A percentile compares a stretch with the other conserved stretches of the same genome.
phyloP scores from a whole-genome alignment of 371 early-diverging fungal genomes.

The Syncephalastrum contaminatum region DNA sequence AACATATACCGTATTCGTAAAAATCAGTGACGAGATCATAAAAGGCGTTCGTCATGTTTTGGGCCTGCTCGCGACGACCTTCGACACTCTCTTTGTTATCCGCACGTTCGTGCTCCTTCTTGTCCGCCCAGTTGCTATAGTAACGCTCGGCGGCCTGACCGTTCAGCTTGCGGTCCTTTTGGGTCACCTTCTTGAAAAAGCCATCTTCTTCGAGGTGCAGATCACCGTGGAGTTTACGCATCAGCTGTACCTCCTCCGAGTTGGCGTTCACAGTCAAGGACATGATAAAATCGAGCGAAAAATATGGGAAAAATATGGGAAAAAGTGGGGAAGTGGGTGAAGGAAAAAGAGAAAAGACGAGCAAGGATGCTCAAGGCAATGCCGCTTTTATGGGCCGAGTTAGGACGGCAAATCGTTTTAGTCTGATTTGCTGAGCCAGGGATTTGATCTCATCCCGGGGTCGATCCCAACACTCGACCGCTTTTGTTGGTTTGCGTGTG shows the following conservation, averaged over 20 bases:
- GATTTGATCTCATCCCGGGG: too few relatives aligned
- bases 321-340: constrained; percentile 1
- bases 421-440: too few relatives aligned
- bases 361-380: neutral
- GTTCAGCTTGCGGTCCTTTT: constrained; percentile 53
- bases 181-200: constrained; percentile 40
- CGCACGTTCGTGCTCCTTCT: constrained; percentile 20
- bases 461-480: too few relatives aligned
- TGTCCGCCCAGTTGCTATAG: constrained; percentile 38
- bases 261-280: constrained; percentile 21
- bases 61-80: constrained; percentile 45
- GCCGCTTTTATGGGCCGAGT: too few relatives aligned
- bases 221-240: constrained; percentile 41
- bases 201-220: constrained; percentile 35
- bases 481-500: too few relatives aligned
- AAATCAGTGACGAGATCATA: constrained; percentile 67
- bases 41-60: constrained; percentile 63
- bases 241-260: constrained; percentile 31
- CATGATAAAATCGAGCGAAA: constrained; percentile 14
- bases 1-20: constrained; percentile 56
- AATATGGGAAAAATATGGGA: neutral
- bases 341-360: constrained; percentile 5
- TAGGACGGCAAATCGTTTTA: too few relatives aligned
- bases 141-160: constrained; percentile 40
- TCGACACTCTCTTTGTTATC: constrained; percentile 30